phyloP scores from a whole-genome alignment of 192 early-diverging fungal genomes.

The Coemansia sp. region DNA sequence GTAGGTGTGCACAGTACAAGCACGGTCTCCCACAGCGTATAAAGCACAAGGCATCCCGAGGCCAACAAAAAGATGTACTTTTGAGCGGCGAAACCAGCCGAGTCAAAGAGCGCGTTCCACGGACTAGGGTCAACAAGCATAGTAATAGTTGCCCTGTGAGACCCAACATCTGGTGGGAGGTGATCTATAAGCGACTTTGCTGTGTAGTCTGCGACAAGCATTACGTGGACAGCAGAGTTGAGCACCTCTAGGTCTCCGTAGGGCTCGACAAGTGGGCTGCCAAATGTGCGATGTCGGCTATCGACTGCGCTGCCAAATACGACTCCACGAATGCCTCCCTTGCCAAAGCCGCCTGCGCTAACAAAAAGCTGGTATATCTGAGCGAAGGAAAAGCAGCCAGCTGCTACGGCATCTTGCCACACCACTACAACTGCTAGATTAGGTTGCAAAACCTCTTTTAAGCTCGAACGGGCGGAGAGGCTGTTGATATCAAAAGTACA shows the following conservation, averaged over 20 bases:
- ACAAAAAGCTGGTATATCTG: conserved; percentile 20
- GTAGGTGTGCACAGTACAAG: conserved; percentile 36
- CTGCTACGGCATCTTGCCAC: conserved; percentile 30
- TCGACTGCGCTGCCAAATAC: conserved; percentile 33
- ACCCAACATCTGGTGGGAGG: background rate
- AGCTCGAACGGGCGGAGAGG: background rate
- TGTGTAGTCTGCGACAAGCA: conserved; percentile 14
- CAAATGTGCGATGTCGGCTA: conserved; percentile 3
- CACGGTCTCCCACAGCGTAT: conserved; percentile 41
- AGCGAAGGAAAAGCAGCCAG: conserved; percentile 39
- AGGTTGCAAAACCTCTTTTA: background rate
- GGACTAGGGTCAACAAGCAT: conserved; percentile 16
- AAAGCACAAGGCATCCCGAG: conserved; percentile 26
- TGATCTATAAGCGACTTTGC: background rate
- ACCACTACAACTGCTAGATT: conserved; percentile 21
- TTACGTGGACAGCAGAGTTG: background rate
- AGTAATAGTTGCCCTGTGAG: background rate
- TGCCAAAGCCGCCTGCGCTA: background rate
- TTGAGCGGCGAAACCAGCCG: conserved; percentile 23
- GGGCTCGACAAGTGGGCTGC: conserved; percentile 44
- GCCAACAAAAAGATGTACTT: conserved; percentile 31
- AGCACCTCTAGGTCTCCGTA: conserved; percentile 17
- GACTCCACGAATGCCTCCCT: conserved; percentile 8
- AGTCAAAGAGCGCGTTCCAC: conserved; percentile 22
- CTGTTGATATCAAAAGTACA: conserved; percentile 9